Percentiles rank a stretch among this genome's conserved stretches.
phyloP scores from a whole-genome alignment of 441 rosid genomes.

The Croton setiger region DNA sequence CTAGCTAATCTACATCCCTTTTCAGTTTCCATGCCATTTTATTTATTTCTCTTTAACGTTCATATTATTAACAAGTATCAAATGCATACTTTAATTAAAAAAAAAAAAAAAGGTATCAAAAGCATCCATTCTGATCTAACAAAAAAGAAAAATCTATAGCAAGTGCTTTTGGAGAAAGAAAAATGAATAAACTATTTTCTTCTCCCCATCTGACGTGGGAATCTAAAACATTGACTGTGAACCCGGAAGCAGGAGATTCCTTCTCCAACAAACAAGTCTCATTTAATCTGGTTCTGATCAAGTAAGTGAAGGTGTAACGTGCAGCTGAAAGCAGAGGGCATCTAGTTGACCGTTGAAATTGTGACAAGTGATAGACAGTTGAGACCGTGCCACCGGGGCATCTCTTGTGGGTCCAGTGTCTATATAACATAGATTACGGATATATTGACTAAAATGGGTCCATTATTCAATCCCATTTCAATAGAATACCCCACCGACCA shows the following conservation, averaged over 20 bases:
- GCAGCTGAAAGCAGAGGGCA: not conserved
- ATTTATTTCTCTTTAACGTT: too few relatives aligned
- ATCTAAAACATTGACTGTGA: not conserved
- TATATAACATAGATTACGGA: not conserved
- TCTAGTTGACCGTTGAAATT: not conserved
- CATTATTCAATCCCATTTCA: not conserved
- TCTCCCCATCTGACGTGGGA: too few relatives aligned
- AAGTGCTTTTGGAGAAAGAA: too few relatives aligned
- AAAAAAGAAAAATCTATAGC: too few relatives aligned
- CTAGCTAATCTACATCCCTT: too few relatives aligned
- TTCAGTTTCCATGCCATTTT: too few relatives aligned
- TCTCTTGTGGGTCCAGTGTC: not conserved
- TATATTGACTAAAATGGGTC: not conserved
- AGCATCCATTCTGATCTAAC: too few relatives aligned
- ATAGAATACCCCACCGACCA: not conserved
- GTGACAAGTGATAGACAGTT: not conserved
- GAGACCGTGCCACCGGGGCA: not conserved
- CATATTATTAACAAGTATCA: too few relatives aligned
- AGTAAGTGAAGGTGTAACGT: not conserved
- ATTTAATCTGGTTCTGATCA: not conserved
- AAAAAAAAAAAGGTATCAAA: too few relatives aligned
- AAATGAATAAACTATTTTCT: too few relatives aligned
- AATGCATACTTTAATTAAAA: too few relatives aligned
- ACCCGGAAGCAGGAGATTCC: not conserved
- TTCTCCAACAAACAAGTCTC: too few relatives aligned